Base-by-base conservation (phyloP, 2,329 filamentous ascomycete genomes). In the Penicillium concentricum region DNA sequence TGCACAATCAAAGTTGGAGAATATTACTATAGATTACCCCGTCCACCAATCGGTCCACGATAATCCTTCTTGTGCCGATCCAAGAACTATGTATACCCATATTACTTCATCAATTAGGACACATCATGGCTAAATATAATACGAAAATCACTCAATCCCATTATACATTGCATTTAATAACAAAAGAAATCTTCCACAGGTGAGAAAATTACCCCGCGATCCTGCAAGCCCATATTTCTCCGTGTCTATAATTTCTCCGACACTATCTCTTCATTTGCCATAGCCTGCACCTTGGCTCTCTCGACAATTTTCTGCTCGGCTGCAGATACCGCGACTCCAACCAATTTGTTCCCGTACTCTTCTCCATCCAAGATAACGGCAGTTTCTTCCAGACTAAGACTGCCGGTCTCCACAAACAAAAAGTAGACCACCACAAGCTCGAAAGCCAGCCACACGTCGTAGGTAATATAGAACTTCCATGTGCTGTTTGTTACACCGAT, bases 391-490 rank as follows among this genome's bases (percentile, higher is more conserved):
- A 64, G 49, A 52, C 59, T 63, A 6, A 53, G 26, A 48, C 32
- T 42, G 13, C 57, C 41, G 10, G 70, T 72, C 54, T 72, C 71
- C 6, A 72, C 71, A 58, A 74, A 72, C 43, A 67, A 64, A 57
- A 71, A 68, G 42, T 65, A 74, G 18, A 74, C 70, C 41, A 66
- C 51, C 6, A 66, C 18, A 48, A 64, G 63, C 52, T 73, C 67
- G 41, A 72, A 60, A 1, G 69, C 18, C 42, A 67, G 52, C 63
- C 58, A 74, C 24, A 51, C 67, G 9, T 69, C 67, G 50, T 71
- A 72, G 30, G 74, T 66, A 47, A 73, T 65, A 50, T 72, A 71
- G 42, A 65, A 72, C 55, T 66, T 64, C 48, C 65, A 68, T 42
- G 52, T 55, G 47, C 53, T 67, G 51, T 56, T 56, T n/a, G 58